Evolutionary conservation across 2,329 filamentous ascomycete species (phyloP), one percentile per base, ranked within the genome.

Genomic region (Rutstroemia sp.): DNA sequence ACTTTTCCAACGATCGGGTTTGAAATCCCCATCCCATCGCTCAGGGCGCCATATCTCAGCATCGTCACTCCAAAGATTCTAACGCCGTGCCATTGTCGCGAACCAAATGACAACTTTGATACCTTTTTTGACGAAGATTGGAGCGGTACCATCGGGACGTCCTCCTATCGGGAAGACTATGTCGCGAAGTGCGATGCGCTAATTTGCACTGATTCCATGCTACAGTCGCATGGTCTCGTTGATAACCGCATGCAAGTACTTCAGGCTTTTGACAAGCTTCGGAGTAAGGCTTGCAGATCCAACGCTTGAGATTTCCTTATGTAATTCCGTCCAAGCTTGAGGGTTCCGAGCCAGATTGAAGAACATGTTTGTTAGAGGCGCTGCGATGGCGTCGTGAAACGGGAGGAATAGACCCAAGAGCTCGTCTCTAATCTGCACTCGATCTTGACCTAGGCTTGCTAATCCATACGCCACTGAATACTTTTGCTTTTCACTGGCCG

Each of bases 211-310:
- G 3, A 51, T 14, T 6, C 49, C 49, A 30, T 86, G 79, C 67
- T 83, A 84, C 51, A 88, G 74, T 23, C 87, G 82, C 27, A 89
- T 73, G 1, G 81, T 77, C 68, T 91, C 88, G 57, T 82, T 79
- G 62, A 83, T 81, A 49, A 91, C 25, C 30, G 23, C 42, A 2
- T 17, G 17, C 5, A 51, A 12, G 19, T 51, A 51, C 0, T 1
- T 44, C 21, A 34, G 23, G 7, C 39, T 44, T 12, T 51, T 44
- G 9, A 34, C n/a, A n/a, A 51, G 16, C 2, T 51, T 42, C 9
- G 39, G 39, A 51, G 49, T 45, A 23, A 51, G 23, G 4, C 30
- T 27, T 19, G 49, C 38, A 10, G 49, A 30, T 27, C n/a, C 25
- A 1, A 51, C 12, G 6, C n/a, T 5, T 3, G 23, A 34, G 9